phyloP scores from a whole-genome alignment of 306 rosid genomes.

The Quercus alba region DNA sequence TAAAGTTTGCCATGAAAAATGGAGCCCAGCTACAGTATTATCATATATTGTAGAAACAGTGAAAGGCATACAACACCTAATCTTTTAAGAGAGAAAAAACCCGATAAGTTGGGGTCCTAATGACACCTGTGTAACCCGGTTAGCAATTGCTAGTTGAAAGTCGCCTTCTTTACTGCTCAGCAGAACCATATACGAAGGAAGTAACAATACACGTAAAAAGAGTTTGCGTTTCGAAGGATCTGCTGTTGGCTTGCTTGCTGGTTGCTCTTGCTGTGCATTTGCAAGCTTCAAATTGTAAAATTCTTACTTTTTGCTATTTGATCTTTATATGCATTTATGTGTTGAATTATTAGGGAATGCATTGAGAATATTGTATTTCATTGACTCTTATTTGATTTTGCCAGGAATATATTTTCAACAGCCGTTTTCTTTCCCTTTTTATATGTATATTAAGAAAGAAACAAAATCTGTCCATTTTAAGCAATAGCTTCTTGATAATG shows the following conservation, averaged over 20 bases:
- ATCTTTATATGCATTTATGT: neutral
- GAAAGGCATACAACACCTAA: neutral
- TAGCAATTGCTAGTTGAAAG: neutral
- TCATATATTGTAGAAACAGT: neutral
- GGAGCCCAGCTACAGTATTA: conserved; percentile 3
- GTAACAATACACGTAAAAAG: neutral
- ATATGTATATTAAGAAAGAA: too few relatives aligned
- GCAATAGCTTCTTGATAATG: too few relatives aligned
- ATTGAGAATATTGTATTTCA: neutral
- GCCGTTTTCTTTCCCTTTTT: neutral
- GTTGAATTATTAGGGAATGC: neutral
- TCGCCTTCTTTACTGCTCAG: neutral
- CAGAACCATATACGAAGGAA: neutral
- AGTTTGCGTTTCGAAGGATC: neutral
- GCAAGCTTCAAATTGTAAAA: neutral
- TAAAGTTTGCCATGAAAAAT: conserved; percentile 11
- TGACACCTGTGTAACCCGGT: neutral
- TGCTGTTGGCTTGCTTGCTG: conserved; percentile 14
- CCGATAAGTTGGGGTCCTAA: conserved; percentile 13
- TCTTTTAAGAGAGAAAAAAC: neutral
- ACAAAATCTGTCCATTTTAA: too few relatives aligned
- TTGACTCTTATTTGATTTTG: too few relatives aligned
- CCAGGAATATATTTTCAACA: neutral
- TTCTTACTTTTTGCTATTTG: neutral
- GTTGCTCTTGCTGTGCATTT: conserved; percentile 4